Percentiles rank a stretch among this genome's conserved stretches.
Conservation (phyloP, 2,329 filamentous ascomycete species). For the Penicillium sp. region DNA sequence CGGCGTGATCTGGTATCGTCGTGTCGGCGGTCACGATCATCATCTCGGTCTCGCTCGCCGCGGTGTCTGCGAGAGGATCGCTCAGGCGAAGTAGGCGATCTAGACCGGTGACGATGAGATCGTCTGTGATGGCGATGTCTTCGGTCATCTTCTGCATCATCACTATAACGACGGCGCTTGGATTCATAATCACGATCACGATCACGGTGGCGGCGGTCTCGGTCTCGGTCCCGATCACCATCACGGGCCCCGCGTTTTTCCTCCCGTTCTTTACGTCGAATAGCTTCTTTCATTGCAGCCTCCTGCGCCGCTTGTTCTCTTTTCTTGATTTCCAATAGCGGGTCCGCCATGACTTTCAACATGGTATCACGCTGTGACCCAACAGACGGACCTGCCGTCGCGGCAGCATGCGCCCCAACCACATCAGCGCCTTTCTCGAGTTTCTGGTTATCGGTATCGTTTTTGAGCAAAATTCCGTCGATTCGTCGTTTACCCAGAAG, state of each 20-base stretch:
- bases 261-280: constrained; percentile 35
- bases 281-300: constrained; percentile 51
- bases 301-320: constrained; percentile 84
- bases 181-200: constrained; percentile 28
- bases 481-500: constrained; percentile 90
- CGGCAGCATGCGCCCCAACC: constrained; percentile 23
- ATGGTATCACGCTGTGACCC: constrained; percentile 80
- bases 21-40: constrained; percentile 15
- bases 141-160: constrained; percentile 28
- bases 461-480: constrained; percentile 77
- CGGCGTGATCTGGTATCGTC: constrained; percentile 9
- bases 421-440: constrained; percentile 69
- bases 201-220: constrained; percentile 21
- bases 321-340: constrained; percentile 88
- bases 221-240: constrained; percentile 21
- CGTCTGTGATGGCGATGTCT: constrained; percentile 27
- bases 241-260: constrained; percentile 27
- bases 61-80: constrained; percentile 29
- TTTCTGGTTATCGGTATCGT: constrained; percentile 73
- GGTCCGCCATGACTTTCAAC: constrained; percentile 86
- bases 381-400: constrained; percentile 53
- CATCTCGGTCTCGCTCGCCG: constrained; percentile 24
- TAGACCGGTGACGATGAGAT: constrained; percentile 29
- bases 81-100: constrained; percentile 28
- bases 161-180: constrained; percentile 29